phyloP scores from a whole-genome alignment of 2,329 filamentous ascomycete species.

The Claviceps quebecensis region DNA sequence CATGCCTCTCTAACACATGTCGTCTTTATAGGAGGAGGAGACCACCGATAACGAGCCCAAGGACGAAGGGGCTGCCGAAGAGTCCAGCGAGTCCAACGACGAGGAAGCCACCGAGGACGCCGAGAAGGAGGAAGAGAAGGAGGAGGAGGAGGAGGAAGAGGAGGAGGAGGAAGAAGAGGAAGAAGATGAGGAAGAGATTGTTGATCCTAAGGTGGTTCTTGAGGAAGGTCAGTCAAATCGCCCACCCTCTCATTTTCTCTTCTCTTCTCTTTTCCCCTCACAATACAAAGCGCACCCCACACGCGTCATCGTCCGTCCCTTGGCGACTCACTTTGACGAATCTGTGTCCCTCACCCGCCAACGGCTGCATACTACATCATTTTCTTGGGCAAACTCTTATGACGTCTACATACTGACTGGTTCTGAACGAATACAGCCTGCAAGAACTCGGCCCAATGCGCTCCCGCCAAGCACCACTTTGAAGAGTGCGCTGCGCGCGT shows the following conservation, averaged over 20 bases:
- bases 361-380: not conserved
- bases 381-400: not conserved
- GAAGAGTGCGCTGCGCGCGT: slow-evolving; percentile 97
- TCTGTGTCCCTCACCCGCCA: not conserved
- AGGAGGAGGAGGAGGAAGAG: slow-evolving; percentile 42
- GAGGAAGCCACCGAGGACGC: slow-evolving; percentile 28
- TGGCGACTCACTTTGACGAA: slow-evolving; percentile 1
- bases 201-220: slow-evolving; percentile 75
- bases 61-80: slow-evolving; percentile 15
- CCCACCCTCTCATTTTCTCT: not conserved
- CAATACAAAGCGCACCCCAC: not conserved
- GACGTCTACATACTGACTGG: slow-evolving; percentile 9
- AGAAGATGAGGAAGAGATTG: slow-evolving; percentile 69
- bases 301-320: not conserved
- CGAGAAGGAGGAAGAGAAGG: slow-evolving; percentile 35
- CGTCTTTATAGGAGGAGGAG: slow-evolving; percentile 21
- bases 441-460: slow-evolving; percentile 72
- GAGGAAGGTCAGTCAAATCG: slow-evolving; percentile 66
- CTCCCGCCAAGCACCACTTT: slow-evolving; percentile 89
- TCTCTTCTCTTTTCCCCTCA: too few species aligned
- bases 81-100: slow-evolving; percentile 13
- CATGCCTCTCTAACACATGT: not conserved
- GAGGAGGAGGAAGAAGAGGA: slow-evolving; percentile 60
- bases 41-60: slow-evolving; percentile 41
- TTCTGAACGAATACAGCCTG: slow-evolving; percentile 51